phyloP scores from a whole-genome alignment of 1,284 basidiomycete species.

The Fistulinella cinereoalba region DNA sequence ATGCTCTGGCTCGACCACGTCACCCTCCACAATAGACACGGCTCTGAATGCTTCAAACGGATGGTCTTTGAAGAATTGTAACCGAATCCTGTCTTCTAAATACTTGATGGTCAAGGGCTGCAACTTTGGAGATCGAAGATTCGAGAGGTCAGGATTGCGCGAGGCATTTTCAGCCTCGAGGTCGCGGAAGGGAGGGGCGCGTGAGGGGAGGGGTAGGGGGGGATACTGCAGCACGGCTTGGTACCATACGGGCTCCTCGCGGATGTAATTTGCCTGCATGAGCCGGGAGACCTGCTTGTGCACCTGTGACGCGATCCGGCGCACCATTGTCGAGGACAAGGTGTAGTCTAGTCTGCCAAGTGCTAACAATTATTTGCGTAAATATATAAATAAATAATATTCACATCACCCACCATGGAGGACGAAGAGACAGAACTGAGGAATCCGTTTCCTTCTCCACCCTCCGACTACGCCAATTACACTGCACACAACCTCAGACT shows the following conservation, averaged over 20 bases:
- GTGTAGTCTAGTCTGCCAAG: no score
- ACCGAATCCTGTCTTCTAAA: slow-evolving; percentile 81
- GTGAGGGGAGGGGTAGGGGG: slow-evolving; percentile 80
- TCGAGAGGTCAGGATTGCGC: slow-evolving; percentile 26
- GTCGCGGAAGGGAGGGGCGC: slow-evolving; percentile 54
- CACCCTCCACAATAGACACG: slow-evolving; percentile 72
- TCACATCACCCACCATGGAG: slow-evolving; percentile 35
- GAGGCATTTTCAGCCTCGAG: slow-evolving; percentile 42
- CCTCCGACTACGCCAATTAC: slow-evolving; percentile 73
- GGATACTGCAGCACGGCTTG: slow-evolving; percentile 85
- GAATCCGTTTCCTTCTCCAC: slow-evolving; percentile 80
- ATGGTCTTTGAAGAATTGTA: slow-evolving; percentile 94
- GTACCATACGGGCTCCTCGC: slow-evolving; percentile 80
- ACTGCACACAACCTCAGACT: slow-evolving; percentile 66
- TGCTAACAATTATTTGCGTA: no score
- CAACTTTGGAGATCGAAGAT: slow-evolving; percentile 46
- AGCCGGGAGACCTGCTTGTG: slow-evolving; percentile 87
- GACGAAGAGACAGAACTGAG: slow-evolving; percentile 69
- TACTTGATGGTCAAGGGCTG: slow-evolving; percentile 71
- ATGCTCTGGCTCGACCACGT: slow-evolving; percentile 53
- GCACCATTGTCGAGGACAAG: slow-evolving; percentile 54
- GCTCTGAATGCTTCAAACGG: slow-evolving; percentile 94
- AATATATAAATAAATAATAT: slow-evolving; percentile 3
- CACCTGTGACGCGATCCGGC: slow-evolving; percentile 84
- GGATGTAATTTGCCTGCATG: slow-evolving; percentile 67